phyloP scores from a whole-genome alignment of 179 eudicot species.

The Beta lomatogona region DNA sequence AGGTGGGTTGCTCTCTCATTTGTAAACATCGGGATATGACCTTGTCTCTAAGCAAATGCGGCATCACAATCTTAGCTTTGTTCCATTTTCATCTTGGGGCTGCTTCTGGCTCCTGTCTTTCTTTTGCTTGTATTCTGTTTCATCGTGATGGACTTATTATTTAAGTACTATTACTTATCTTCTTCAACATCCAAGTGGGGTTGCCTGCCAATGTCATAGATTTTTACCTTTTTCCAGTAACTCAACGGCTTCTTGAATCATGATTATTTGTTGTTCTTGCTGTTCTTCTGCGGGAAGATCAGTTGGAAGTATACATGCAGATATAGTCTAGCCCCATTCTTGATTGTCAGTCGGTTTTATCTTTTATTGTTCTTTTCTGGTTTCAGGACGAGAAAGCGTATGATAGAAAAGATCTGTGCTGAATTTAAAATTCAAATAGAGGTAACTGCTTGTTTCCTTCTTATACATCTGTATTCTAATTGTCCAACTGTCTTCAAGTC shows the following conservation, averaged over 20 bases:
- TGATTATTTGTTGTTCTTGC: not conserved
- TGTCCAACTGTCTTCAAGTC: not conserved
- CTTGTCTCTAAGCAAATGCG: not conserved
- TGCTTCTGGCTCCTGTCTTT: not conserved
- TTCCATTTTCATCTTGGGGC: not conserved
- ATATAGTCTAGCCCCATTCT: not conserved
- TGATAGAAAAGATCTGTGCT: conserved; percentile 51
- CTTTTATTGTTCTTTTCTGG: conserved; percentile 24
- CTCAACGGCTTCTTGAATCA: not conserved
- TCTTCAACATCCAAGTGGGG: not conserved
- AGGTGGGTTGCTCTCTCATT: conserved; percentile 51
- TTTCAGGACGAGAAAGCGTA: conserved; percentile 64
- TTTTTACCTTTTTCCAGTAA: not conserved
- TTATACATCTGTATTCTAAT: not conserved
- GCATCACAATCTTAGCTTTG: not conserved
- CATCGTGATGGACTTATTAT: not conserved
- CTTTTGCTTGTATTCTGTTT: not conserved
- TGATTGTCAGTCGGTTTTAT: not conserved
- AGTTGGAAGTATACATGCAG: not conserved
- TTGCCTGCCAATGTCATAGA: not conserved
- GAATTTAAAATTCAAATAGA: conserved; percentile 69
- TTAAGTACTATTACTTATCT: not conserved
- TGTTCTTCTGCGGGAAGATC: not conserved
- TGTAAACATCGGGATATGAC: not conserved
- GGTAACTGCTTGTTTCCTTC: conserved; percentile 37